These are phyloP conservation scores for Exophiala oligosperma DNA, from an alignment of 2,329 filamentous ascomycete species.

Conservation along the genomic window DNA sequence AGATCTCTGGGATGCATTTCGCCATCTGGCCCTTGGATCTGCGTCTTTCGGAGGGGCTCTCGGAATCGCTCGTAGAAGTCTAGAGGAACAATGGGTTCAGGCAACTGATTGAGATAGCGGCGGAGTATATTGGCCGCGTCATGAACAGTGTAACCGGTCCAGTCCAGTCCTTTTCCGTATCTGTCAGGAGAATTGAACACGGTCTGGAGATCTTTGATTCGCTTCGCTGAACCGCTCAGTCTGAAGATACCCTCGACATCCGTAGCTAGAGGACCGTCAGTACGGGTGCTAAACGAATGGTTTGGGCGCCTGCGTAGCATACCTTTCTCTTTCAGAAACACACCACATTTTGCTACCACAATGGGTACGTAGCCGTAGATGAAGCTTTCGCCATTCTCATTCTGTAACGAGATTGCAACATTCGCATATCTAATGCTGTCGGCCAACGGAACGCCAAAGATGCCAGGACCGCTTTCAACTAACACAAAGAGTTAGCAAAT, in stretches of 20 bases:
- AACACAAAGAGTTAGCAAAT: conserved; percentile 11
- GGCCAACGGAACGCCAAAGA: conserved; percentile 91
- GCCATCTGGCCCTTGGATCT: conserved; percentile 67
- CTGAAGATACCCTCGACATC: conserved; percentile 96
- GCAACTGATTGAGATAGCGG: conserved; percentile 92
- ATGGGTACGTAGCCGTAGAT: conserved; percentile 99
- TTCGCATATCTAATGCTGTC: conserved; percentile 97
- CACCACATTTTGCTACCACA: conserved; percentile 95
- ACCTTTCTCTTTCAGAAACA: conserved; percentile 98
- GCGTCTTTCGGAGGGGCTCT: conserved; percentile 72
- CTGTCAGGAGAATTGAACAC: conserved; percentile 92
- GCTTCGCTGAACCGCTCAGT: conserved; percentile 91
- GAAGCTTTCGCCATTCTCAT: conserved; percentile 89
- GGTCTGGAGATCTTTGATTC: conserved; percentile 92
- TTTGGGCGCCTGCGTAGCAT: conserved; percentile 34
- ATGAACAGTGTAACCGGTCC: conserved; percentile 97
- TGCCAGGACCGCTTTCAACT: conserved; percentile 53
- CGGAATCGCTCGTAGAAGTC: conserved; percentile 92
- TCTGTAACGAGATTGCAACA: conserved; percentile 93
- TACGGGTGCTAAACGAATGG: conserved; percentile 24
- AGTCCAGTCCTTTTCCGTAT: conserved; percentile 94
- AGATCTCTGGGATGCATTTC: conserved; percentile 68
- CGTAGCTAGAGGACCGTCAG: conserved; percentile 64
- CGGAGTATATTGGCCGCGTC: conserved; percentile 96
- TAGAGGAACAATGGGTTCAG: conserved; percentile 92